Conservation (phyloP, 1,284 basidiomycete genomes). For the Cystobasidiaceae sp. region DNA sequence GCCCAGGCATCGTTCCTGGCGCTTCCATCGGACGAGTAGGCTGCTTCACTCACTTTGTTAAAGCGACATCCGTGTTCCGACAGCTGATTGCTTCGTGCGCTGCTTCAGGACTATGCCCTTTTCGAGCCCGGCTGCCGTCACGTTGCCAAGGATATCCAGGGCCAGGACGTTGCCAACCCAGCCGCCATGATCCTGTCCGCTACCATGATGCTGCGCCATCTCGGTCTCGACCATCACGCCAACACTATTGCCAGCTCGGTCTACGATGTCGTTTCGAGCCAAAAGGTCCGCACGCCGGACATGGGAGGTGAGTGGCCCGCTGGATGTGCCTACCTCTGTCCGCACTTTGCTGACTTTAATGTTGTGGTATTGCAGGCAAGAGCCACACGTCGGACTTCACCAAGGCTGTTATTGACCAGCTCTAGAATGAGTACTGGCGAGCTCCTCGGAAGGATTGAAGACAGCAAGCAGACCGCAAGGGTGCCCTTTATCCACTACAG, state of each 20-base stretch:
- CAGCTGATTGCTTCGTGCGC: no score
- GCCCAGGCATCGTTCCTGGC: conserved; percentile 94
- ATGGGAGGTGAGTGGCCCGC: conserved; percentile 78
- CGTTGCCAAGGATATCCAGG: conserved; percentile 90
- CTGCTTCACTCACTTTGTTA: no score
- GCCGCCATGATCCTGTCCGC: conserved; percentile 96
- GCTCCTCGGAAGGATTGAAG: no score
- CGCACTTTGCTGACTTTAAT: neutral
- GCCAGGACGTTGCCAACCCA: conserved; percentile 69
- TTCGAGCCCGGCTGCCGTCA: conserved; percentile 99
- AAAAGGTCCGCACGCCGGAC: conserved; percentile 87
- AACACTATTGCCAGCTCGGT: conserved; percentile 90
- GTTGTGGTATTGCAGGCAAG: no score
- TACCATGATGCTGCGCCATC: conserved; percentile 97
- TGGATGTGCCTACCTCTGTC: no score
- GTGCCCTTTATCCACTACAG: no score
- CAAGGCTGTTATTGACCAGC: conserved; percentile 65
- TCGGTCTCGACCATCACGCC: conserved; percentile 89
- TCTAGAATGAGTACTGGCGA: conserved; percentile 36
- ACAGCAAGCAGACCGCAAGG: no score
- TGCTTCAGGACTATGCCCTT: conserved; percentile 87
- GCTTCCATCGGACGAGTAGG: conserved; percentile 91
- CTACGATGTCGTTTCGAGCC: conserved; percentile 85
- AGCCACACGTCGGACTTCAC: conserved; percentile 78
- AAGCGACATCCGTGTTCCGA: no score